A percentile compares a stretch with the other conserved stretches of the same genome.
These are phyloP conservation scores for Penicillium verrucosum DNA, from an alignment of 2,329 filamentous ascomycete species.

Conservation along the genomic window DNA sequence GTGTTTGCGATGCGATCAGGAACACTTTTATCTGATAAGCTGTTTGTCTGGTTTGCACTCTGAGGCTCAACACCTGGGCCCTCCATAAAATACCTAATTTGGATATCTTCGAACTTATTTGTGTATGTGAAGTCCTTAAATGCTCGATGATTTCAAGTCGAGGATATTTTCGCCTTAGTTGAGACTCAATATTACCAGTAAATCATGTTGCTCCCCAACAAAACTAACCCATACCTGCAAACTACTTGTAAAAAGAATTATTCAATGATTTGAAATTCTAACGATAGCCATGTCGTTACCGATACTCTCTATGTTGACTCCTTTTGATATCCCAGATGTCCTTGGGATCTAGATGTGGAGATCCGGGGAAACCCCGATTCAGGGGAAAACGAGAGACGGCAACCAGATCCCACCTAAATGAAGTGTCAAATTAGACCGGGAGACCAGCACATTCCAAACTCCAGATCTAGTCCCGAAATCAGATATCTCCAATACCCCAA, in stretches of 20 bases:
- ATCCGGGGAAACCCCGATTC: constrained; percentile 4
- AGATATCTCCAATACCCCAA: not conserved
- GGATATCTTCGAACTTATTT: not conserved
- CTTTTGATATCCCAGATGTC: not conserved
- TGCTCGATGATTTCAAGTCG: not conserved
- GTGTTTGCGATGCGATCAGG: constrained; percentile 13
- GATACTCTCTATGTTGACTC: not conserved
- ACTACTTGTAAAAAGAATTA: not conserved
- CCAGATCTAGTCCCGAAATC: not conserved
- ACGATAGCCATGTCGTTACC: not conserved
- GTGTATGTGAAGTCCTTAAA: not conserved
- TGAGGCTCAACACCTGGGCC: not conserved
- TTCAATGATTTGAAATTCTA: not conserved
- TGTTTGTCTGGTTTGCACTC: constrained; percentile 24
- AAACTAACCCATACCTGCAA: not conserved
- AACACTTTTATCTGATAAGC: constrained; percentile 21
- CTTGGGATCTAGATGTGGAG: not conserved
- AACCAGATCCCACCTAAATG: not conserved
- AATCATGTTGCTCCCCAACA: not conserved
- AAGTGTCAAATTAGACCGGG: too few species aligned
- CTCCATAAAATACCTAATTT: not conserved
- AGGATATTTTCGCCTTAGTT: not conserved
- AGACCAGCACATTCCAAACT: not conserved
- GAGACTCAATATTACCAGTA: too few species aligned
- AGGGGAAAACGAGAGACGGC: not conserved